Evolutionary conservation across 225 moss, liverwort and hornwort species (phyloP), one percentile per base, ranked within the genome.

Genomic region (Thuidium tamariscinum): DNA sequence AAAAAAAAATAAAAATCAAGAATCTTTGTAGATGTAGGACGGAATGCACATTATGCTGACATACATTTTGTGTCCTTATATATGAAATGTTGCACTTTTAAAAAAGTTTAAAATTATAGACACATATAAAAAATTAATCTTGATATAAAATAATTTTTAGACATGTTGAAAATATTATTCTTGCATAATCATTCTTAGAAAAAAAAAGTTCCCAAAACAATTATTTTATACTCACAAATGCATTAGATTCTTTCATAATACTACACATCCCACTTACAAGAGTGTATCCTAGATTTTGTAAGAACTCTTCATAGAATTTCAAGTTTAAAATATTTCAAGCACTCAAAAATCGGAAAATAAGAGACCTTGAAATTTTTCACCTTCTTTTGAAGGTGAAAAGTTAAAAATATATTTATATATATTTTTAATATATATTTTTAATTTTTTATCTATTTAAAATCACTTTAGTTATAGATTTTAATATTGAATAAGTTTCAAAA

Each of bases 281-380:
- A 23, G 4, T 39, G 7, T 23, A 13, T 0, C 13, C 25, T 25
- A 41, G 41, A 25, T 69, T 69, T 69, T 6, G 7, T 13, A 10
- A 8, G 3, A 68, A 68, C 2, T 23, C 1, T 23, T 68, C 2
- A 68, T 39, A 68, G 23, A 23, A 39, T 37, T 39, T 36, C 1
- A 1, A 21, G 36, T 0, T 66, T 11, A 3, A 36, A 36, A 36
- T 22, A 36, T 37, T 23, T 39, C 13, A 39, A n/a, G 13, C 23
- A 68, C 39, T 39, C 12, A 12, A 68, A 67, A 39, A 22, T 68
- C 22, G 37, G 13, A 68, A 68, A 23, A n/a, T 39, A 4, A 23
- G 1, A 39, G 6, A 37, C 3, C 2, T 67, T 37, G 7, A 5
- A 37, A 13, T 12, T 67, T 1, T 22, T 39, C 0, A 68, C 0